Evolutionary conservation across 202 grass and related monocot genomes (phyloP), one percentile per base, ranked within the genome.

Genomic region (Zizania palustris): DNA sequence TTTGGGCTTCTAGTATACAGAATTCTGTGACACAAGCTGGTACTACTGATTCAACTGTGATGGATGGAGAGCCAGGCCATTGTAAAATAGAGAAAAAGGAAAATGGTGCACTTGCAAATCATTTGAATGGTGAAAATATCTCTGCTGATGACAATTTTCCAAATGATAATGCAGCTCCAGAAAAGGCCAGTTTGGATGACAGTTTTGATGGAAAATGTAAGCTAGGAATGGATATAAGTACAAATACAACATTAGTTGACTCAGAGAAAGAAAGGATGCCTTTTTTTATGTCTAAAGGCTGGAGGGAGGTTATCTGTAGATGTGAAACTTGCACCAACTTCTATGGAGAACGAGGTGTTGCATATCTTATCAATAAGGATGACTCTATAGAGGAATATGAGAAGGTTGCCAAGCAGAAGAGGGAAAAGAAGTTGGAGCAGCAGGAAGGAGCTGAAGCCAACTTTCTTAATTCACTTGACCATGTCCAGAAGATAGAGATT

Each of bases 401-500:
- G 73, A 90, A 87, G n/a, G 81, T 93, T 58, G 96, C 83, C 19
- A 95, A 91, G 66, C 80, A 85, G 45, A 99, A 96, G 79, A 95
- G 96, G 78, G 76, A 87, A 78, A 89, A 93, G 75, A 99, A 95
- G 64, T 87, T 99, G 81, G 85, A 96, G 73, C 85, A 99, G 41
- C 87, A 91, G 74, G 89, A 99, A 93, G 92, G 96, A 79, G 92
- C 75, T 81, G 89, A 89, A 82, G 67, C 89, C 42, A 95, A 85
- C 44, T 99, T 99, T 73, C 78, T 99, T 45, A 95, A 89, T 72
- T 95, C 85, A 43, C 84, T 99, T 14, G 33, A 85, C 65, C 96
- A 99, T 90, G 78, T 99, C 66, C 92, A 99, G 82, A 95, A 99
- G 78, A 99, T 99, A 11, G 96, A 99, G 81, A 83, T 99, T 59